These are phyloP conservation scores for Aureobasidium sp. DNA, from an alignment of 2,329 filamentous ascomycete species.

Conservation along the genomic window DNA sequence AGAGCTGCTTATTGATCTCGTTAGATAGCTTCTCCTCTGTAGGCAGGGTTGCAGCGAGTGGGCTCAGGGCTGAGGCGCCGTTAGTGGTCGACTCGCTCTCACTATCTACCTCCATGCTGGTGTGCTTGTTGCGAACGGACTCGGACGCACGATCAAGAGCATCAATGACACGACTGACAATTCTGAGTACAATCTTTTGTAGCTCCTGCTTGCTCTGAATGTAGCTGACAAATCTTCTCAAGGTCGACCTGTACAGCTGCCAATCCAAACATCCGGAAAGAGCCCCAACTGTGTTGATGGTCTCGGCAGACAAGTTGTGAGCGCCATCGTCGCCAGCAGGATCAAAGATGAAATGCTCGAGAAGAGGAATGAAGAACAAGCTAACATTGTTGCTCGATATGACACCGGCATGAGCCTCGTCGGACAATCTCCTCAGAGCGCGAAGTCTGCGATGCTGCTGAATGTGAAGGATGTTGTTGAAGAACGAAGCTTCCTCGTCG, in stretches of 20 bases:
- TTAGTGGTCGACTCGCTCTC: neutral
- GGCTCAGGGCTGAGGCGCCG: neutral
- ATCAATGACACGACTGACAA: slow-evolving; percentile 76
- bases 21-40: slow-evolving; percentile 38
- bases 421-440: slow-evolving; percentile 69
- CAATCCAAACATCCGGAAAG: slow-evolving; percentile 75
- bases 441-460: slow-evolving; percentile 79
- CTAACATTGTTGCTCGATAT: slow-evolving; percentile 72
- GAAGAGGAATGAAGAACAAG: slow-evolving; percentile 79
- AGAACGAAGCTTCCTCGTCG: slow-evolving; percentile 80
- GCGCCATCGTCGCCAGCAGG: slow-evolving; percentile 67
- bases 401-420: slow-evolving; percentile 55
- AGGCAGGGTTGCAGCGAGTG: slow-evolving; percentile 37
- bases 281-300: slow-evolving; percentile 70
- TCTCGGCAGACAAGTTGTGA: slow-evolving; percentile 78
- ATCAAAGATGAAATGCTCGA: slow-evolving; percentile 92
- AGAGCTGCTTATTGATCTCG: slow-evolving; percentile 66
- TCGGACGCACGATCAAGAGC: slow-evolving; percentile 47
- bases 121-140: neutral
- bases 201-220: slow-evolving; percentile 71
- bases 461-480: slow-evolving; percentile 85
- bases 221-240: slow-evolving; percentile 78
- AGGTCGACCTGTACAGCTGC: slow-evolving; percentile 79
- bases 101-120: neutral
- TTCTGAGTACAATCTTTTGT: slow-evolving; percentile 76